Evolutionary conservation across 257 asterid genomes (phyloP), one percentile per base, ranked within the genome.

Genomic region (Primulina tabacum): DNA sequence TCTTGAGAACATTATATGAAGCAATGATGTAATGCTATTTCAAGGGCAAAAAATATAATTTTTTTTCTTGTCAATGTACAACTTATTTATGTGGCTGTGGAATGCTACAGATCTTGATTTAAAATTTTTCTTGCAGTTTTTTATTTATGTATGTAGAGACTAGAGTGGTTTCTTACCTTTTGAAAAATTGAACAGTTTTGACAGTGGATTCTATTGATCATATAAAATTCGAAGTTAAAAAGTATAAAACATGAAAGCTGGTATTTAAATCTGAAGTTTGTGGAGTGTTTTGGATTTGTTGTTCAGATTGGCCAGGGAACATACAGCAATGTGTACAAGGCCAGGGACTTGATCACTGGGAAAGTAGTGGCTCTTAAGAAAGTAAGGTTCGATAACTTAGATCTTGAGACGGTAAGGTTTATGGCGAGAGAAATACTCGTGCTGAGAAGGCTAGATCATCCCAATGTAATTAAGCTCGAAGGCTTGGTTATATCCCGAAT

Each of bases 221-320:
- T n/a, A 11, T 65, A 37, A 16, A 58, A 26, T 18, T 52, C 2
- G 35, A n/a, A 11, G 62, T 33, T 52, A 43, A 65, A 43, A 43
- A 65, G 32, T 57, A 34, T 10, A 9, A 2, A 33, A 57, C 4
- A 5, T 29, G 24, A 55, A 47, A 26, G 9, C 34, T 60, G 40
- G 34, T 63, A 63, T 55, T 28, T 64, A 6, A n/a, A 57, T 61
- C 57, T 65, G 35, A 70, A 32, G 29, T 34, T 26, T n/a, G 10
- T 5, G 65, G 53, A 7, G 38, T 37, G 24, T 60, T 37, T 7
- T 66, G 18, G 38, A 26, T 68, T 8, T 68, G 62, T 65, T 75
- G 12, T 72, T 80, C 82, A 92, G 98, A 90, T 90, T 78, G 98
- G 98, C 74, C 98, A 92, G 74, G 98, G 98, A 62, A 92, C 98